Base-by-base conservation (phyloP, 176 grass and related monocot genomes). In the Puya raimondii region DNA sequence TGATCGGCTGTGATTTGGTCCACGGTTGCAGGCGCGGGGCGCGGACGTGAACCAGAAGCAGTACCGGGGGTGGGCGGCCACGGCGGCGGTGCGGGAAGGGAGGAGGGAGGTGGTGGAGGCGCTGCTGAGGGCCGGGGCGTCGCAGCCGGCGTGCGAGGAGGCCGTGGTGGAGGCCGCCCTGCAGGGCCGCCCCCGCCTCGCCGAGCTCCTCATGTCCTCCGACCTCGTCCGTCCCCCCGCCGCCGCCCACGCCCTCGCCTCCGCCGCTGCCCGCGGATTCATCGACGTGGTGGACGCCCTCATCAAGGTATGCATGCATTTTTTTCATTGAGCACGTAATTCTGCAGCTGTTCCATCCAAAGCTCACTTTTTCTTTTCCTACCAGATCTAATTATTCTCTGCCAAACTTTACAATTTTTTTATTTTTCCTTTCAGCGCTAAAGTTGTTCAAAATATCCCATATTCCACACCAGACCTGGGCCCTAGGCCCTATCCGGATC, bases 81-180 rank as follows among this genome's bases (percentile, higher is more conserved):
- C 90, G 47, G 94, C 89, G 0, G 89, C 94, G 11, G 90, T 84
- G 47, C 67, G 94, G 50, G 94, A 99, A 66, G 94, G 94, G 22
- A 76, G 71, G 23, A 72, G 80, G 1, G 84, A 93, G 74, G 89
- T 90, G 69, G 94, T 86, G 15, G 86, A 79, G 82, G 71, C 85
- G 76, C 80, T 93, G 74, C 71, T 93, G 64, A 84, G 82, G 64
- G 84, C 90, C 0, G 94, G 94, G 11, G 80, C 94, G 17, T 92
- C 89, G 49, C 94, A 99, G 78, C 90, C 82, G 7, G 89, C 94
- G 0, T 99, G 94, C 71, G 94, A 99, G 82, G 94, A 99, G 75
- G 94, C 94, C 66, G 70, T 99, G 72, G 87, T 99, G 23, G 94
- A 99, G 84, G 89, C 90, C 9, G 83, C 87, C 29, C 50, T 86